phyloP scores from a whole-genome alignment of 2,329 filamentous ascomycete genomes.

The Stylonectria norvegica region DNA sequence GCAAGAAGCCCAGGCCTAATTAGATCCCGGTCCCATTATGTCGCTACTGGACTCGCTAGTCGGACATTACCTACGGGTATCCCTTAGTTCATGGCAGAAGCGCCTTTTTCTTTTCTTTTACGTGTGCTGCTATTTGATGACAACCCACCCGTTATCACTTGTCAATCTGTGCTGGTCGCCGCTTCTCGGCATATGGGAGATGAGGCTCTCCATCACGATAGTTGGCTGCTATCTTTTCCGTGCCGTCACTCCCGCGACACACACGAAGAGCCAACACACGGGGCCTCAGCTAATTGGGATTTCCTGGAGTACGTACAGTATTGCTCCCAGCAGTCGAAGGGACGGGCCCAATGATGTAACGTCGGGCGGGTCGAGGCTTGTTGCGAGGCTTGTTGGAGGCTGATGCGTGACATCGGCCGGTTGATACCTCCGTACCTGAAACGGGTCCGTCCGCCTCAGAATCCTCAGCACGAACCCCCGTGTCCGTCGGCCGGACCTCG shows the following conservation, averaged over 20 bases:
- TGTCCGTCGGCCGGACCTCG: slow-evolving; percentile 7
- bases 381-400: slow-evolving; percentile 7
- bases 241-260: slow-evolving; percentile 27
- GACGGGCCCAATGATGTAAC: slow-evolving; percentile 23
- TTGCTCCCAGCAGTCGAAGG: slow-evolving; percentile 5
- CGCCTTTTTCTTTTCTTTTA: slow-evolving; percentile 26
- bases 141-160: slow-evolving; percentile 26
- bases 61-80: slow-evolving; percentile 25
- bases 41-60: too few species aligned
- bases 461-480: slow-evolving; percentile 6
- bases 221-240: slow-evolving; percentile 22
- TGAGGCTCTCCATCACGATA: slow-evolving; percentile 20
- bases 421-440: slow-evolving; percentile 22
- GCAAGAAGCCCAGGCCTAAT: slow-evolving; percentile 12
- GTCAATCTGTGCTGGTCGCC: slow-evolving; percentile 16
- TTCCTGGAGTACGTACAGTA: slow-evolving; percentile 13
- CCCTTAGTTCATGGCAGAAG: slow-evolving; percentile 8
- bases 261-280: background rate
- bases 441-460: slow-evolving; percentile 21
- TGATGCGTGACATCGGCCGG: slow-evolving; percentile 16
- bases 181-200: slow-evolving; percentile 14
- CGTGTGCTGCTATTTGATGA: slow-evolving; percentile 22
- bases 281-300: slow-evolving; percentile 5
- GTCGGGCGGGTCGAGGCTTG: slow-evolving; percentile 7
- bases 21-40: slow-evolving; percentile 13